Base-by-base conservation (phyloP, 2,329 filamentous ascomycete genomes). In the Colletotrichum sp. region DNA sequence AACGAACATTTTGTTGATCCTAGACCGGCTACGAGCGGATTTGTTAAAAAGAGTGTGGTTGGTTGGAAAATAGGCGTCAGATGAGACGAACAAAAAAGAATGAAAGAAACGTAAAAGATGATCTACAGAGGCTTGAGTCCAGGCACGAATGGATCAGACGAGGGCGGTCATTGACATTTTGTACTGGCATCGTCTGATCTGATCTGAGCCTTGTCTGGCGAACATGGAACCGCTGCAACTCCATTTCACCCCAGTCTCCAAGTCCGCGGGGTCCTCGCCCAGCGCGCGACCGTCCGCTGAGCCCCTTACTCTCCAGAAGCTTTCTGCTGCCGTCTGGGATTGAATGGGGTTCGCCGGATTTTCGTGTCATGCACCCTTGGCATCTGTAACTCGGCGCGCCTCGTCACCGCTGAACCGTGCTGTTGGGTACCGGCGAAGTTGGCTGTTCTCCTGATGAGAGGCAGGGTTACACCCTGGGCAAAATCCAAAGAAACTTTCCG, bases 321-420 rank as follows among this genome's bases (percentile, higher is more conserved):
- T 76, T 76, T 76, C 21, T 72, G 49, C 44, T 60, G 49, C 70
- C 72, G 73, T 76, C 73, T 76, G 73, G 70, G 73, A 76, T 76
- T 76, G 64, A 73, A 76, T 57, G 28, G 64, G 73, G 68, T 62
- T 68, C 26, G 52, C 64, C 24, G 39, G 69, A 57, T 13, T 55
- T 24, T 63, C 62, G 68, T 72, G 57, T 68, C 64, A 73, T 68
- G 70, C 64, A 55, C 60, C 64, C 70, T 76, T 73, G 73, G 32
- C 70, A 65, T 30, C 70, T 68, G 63, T 63, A 76, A 73, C 69
- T 44, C 28, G n/a, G 39, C 34, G 32, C 64, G 70, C 64, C 57
- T 76, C 69, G 64, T 73, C 69, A 57, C 65, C 49, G 24, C 32
- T 15, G 70, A 76, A 39, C 70, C 70, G 70, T 34, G 64, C 64